Base-by-base conservation (phyloP, 73 alveolate species). In the Diophrys sp. region DNA sequence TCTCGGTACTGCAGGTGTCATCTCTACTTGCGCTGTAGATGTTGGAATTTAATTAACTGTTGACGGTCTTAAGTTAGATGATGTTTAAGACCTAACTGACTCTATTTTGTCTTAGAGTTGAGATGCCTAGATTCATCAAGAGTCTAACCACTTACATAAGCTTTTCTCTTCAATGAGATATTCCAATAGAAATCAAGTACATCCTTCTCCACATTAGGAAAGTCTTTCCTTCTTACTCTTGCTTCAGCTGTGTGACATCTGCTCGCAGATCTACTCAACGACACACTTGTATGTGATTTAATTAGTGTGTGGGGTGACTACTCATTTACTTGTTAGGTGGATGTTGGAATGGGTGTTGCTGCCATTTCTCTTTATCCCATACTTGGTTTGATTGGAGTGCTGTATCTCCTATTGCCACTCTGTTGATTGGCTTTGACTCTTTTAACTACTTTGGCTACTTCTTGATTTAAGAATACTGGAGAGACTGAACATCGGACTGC, bases 141-240 rank as follows among this genome's bases (percentile, higher is more conserved):
- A n/a, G n/a, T n/a, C n/a, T n/a, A n/a, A n/a, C n/a, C n/a, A 5
- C 75, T 68, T 68, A 68, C 75, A 25, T 68, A 23, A 31, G 31
- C 1, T 55, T 68, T 25, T 14, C 75, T 18, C 29, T 31, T 23
- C 11, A 31, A 11, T 26, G 23, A 25, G 44, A 68, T 31, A 31
- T 31, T 68, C 75, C 75, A 68, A 31, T 68, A 68, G 29, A 68
- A 68, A 68, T 68, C 75, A 68, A 68, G 75, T 11, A 68, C 75
- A 5, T 68, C 75, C 24, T 68, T 68, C 24, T 68, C 75, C 1
- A 23, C 44, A 28, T 68, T 55, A 2, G 27, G 5, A 28, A 68
- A 68, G 24, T 68, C 5, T 11, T 44, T 44, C 62, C 62, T 44
- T 18, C 62, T 44, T 44, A 44, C 62, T 44, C 18, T 44, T 5